Evolutionary conservation across 495 filamentous ascomycete genomes (phyloP), one percentile per base, ranked within the genome.

Genomic region (Podospora pseudopauciseta): DNA sequence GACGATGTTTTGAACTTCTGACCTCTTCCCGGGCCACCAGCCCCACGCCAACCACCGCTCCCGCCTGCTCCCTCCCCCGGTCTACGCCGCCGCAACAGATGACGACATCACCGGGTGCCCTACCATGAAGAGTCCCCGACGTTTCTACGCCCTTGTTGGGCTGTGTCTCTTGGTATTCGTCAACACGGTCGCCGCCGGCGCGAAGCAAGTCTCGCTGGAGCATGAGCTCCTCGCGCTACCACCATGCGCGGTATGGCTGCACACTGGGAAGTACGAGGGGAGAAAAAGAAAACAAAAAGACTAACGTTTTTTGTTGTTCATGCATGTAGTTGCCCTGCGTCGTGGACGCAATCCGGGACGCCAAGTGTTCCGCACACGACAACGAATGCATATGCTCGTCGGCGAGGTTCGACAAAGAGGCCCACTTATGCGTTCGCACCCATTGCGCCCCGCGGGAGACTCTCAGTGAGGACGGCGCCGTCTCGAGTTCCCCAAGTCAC

Each of bases 401-500:
- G 39, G 39, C 39, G 2, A 49, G 39, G 15, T 49, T 49, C 11
- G 39, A 49, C 39, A 49, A 49, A 13, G 39, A 49, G 2, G 39
- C 39, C 39, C 9, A 11, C 15, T 9, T 49, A 0, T 49, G 39
- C 15, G 39, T 49, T 11, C 39, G 15, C 9, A 11, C 39, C 13
- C 39, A 49, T 49, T 49, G 39, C 15, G 2, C 39, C 39, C 39
- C 39, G 13, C 0, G 39, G 39, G 39, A 49, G 39, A 49, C 39
- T 49, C 9, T 71, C 53, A 68, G 63, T 55, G 32, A 58, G 73
- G 75, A 18, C 49, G 67, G 18, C 58, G 74, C 2, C 65, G 69
- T 73, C 68, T 71, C 73, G 5, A 19, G 2, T n/a, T 4, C 6
- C 56, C 64, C 60, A 20, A 28, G 16, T 11, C 30, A 13, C 15